Evolutionary conservation across 1,139 yeast species (phyloP).

Genomic region (Hemisphaericaspora lyxosophila): DNA sequence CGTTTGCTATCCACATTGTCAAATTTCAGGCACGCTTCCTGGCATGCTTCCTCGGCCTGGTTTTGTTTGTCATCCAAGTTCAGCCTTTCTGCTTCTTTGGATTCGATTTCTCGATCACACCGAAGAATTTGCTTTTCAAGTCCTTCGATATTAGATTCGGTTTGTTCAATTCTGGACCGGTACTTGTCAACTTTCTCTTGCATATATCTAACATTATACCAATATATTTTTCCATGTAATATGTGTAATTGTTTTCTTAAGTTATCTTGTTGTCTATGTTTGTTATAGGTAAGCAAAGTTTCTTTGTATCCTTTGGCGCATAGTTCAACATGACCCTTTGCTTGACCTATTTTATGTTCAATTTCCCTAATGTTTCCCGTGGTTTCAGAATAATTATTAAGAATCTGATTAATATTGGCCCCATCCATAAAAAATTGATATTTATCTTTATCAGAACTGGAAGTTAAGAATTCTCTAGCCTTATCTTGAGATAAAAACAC

Average conservation of each 20-base stretch:
- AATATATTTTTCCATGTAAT: slow-evolving; percentile 61
- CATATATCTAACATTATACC: slow-evolving; percentile 53
- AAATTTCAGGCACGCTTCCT: slow-evolving; percentile 16
- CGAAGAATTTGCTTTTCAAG: slow-evolving; percentile 12
- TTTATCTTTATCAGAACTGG: slow-evolving; percentile 68
- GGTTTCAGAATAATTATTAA: slow-evolving; percentile 48
- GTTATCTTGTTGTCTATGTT: slow-evolving; percentile 42
- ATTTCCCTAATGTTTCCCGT: slow-evolving; percentile 40
- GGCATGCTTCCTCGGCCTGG: slow-evolving; percentile 11
- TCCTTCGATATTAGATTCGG: slow-evolving; percentile 19
- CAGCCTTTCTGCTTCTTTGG: slow-evolving; percentile 14
- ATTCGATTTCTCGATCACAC: slow-evolving; percentile 15
- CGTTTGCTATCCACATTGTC: slow-evolving; percentile 19
- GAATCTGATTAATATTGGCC: slow-evolving; percentile 64
- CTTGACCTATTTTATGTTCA: slow-evolving; percentile 36
- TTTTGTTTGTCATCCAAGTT: slow-evolving; percentile 11
- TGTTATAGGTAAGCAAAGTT: slow-evolving; percentile 34
- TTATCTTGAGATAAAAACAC: slow-evolving; percentile 92
- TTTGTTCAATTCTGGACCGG: slow-evolving; percentile 17
- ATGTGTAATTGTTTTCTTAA: slow-evolving; percentile 44
- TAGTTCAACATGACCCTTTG: slow-evolving; percentile 25
- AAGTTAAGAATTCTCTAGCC: slow-evolving; percentile 85
- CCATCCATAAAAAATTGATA: slow-evolving; percentile 80
- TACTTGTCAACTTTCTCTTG: slow-evolving; percentile 29
- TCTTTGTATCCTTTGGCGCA: slow-evolving; percentile 34